These are phyloP conservation scores for Lactarius indigo DNA, from an alignment of 768 basidiomycete species.

Conservation along the genomic window DNA sequence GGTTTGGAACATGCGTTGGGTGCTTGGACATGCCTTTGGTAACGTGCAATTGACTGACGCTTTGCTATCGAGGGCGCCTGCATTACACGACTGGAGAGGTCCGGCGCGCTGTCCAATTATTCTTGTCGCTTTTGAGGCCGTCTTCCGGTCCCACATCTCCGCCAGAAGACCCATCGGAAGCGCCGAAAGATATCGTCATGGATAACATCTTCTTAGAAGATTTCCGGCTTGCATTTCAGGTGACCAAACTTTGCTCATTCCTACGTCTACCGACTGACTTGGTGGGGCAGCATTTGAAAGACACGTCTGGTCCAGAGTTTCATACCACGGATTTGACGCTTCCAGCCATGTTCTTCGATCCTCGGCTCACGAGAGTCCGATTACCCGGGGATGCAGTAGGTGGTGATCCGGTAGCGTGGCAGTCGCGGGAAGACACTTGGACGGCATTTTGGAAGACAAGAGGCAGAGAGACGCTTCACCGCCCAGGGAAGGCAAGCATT, in stretches of 20 bases:
- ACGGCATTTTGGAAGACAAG: conserved; percentile 49
- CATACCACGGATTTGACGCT: conserved; percentile 48
- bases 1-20: conserved; percentile 81
- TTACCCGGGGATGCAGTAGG: conserved; percentile 48
- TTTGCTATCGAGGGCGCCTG: conserved; percentile 59
- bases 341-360: conserved; percentile 64
- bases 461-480: conserved; percentile 53
- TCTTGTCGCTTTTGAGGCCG: conserved; percentile 66
- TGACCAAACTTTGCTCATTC: conserved; percentile 34
- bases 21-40: conserved; percentile 29
- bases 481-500: conserved; percentile 56
- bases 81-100: conserved; percentile 90
- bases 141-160: conserved; percentile 30
- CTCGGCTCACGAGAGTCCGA: conserved; percentile 53
- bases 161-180: conserved; percentile 21
- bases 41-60: not conserved
- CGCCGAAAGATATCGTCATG: conserved; percentile 29
- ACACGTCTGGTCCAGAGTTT: conserved; percentile 48
- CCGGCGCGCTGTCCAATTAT: conserved; percentile 69
- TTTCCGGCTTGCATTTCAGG: conserved; percentile 81
- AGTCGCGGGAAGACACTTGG: conserved; percentile 64
- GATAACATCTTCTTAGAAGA: conserved; percentile 82
- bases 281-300: conserved; percentile 61
- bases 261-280: conserved; percentile 4
- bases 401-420: conserved; percentile 53